Evolutionary conservation across 768 basidiomycete species (phyloP), one percentile per base, ranked within the genome.

Genomic region (Dioszegia hungarica): DNA sequence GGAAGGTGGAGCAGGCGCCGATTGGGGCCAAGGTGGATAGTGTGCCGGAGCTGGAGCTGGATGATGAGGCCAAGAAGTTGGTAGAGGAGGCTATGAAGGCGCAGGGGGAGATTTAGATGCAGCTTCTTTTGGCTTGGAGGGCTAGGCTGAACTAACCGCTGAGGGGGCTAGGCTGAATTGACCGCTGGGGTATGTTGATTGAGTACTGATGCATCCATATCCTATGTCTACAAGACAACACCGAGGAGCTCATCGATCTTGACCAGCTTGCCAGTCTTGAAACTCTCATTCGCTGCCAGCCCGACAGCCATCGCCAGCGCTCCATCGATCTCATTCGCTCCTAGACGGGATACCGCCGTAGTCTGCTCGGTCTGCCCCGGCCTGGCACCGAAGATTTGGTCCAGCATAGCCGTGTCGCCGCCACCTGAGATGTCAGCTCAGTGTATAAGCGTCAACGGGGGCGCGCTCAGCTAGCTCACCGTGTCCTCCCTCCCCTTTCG

Each of bases 201-300:
- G n/a, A n/a, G n/a, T n/a, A n/a, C n/a, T n/a, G n/a, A n/a, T n/a
- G n/a, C n/a, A n/a, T n/a, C n/a, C n/a, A 40, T 40, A 40, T 17
- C 6, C 14, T 5, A 12, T 17, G 27, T 38, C 49, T 59, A 59
- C 43, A 59, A 52, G 17, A 54, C 57, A 5, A 61, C 56, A 27
- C 68, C 68, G 22, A 74, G 45, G 33, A 77, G 63, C 52, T 75
- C 72, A 50, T 74, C 72, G 12, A 81, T 61, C 37, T 79, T 68
- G 11, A 79, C 70, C 63, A 81, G 78, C 59, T 80, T 71, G 11
- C 77, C 79, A 3, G 77, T 79, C 65, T 74, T 78, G 71, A 82
- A 81, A 51, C 79, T 80, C 70, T 81, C 79, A 60, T 82, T 82
- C 11, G 82, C 81, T 38, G 80, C 65, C 17, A 82, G 60, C 0